These are phyloP conservation scores for Pulicaria dysenterica DNA, from an alignment of 129 eudicot species.

Conservation along the genomic window DNA sequence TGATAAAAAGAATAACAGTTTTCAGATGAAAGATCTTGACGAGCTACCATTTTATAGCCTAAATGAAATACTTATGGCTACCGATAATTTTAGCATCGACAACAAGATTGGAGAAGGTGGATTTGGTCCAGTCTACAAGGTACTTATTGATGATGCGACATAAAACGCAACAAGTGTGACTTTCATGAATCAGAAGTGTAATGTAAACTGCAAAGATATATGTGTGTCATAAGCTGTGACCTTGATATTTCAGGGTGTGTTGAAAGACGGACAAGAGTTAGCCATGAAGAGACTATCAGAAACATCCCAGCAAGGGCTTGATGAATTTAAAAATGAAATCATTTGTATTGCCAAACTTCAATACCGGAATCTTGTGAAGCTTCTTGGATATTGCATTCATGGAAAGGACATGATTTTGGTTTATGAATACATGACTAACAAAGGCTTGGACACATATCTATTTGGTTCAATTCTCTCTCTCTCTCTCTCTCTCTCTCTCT, in stretches of 20 bases:
- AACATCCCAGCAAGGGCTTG: conserved; percentile 40
- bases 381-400: conserved; percentile 37
- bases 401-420: conserved; percentile 29
- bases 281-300: conserved; percentile 47
- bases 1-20: neutral
- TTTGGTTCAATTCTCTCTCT: conserved; percentile 21
- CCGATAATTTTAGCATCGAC: conserved; percentile 21
- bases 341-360: conserved; percentile 48
- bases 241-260: conserved; percentile 38
- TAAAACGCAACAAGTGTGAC: neutral
- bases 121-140: conserved; percentile 31
- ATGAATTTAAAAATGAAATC: conserved; percentile 39
- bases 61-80: conserved; percentile 24
- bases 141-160: neutral
- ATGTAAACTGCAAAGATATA: neutral
- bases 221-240: neutral
- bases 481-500: too few species aligned
- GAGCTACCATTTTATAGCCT: conserved; percentile 22
- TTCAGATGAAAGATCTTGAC: neutral
- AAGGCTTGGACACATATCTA: conserved; percentile 34
- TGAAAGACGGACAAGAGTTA: conserved; percentile 40
- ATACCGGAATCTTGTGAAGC: conserved; percentile 57
- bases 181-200: neutral
- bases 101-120: conserved; percentile 43
- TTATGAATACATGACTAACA: conserved; percentile 42